Evolutionary conservation across 2,329 filamentous ascomycete genomes (phyloP).

Genomic region (Trichoderma guizhouense): DNA sequence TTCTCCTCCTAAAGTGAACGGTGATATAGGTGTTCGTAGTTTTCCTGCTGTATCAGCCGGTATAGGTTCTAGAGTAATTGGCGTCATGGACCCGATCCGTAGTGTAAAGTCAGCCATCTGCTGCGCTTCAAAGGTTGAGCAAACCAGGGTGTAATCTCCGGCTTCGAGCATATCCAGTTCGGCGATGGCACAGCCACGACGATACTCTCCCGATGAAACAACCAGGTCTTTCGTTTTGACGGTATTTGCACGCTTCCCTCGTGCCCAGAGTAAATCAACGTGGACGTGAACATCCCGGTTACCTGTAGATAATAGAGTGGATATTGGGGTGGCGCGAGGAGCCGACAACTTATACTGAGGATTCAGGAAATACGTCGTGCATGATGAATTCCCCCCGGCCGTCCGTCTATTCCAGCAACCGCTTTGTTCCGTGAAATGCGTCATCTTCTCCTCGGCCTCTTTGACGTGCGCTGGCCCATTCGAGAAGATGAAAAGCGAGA

Average conservation of each 20-base stretch:
- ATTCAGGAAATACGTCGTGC: conserved; percentile 74
- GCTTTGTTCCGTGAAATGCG: conserved; percentile 54
- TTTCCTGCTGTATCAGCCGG: conserved; percentile 73
- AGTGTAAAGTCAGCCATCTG: conserved; percentile 73
- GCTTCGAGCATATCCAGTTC: conserved; percentile 58
- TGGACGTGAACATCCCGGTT: conserved; percentile 71
- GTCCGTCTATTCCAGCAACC: conserved; percentile 75
- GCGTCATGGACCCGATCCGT: conserved; percentile 63
- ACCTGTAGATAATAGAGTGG: conserved; percentile 69
- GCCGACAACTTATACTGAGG: conserved; percentile 76
- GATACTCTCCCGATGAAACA: conserved; percentile 83
- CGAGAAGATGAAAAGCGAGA: conserved; percentile 83
- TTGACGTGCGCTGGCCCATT: conserved; percentile 57
- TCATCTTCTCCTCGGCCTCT: conserved; percentile 59
- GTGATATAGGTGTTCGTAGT: conserved; percentile 57
- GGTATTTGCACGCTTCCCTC: conserved; percentile 66
- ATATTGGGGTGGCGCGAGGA: conserved; percentile 56
- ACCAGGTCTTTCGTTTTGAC: conserved; percentile 75
- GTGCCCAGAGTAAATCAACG: conserved; percentile 77
- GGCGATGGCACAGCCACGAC: conserved; percentile 71
- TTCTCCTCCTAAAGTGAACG: conserved; percentile 49
- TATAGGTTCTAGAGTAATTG: conserved; percentile 57
- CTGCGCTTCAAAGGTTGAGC: conserved; percentile 82
- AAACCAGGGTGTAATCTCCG: conserved; percentile 82
- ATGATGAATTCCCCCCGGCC: conserved; percentile 80